Conservation (phyloP, 2,329 filamentous ascomycete species). For the Epichloe elymi region DNA sequence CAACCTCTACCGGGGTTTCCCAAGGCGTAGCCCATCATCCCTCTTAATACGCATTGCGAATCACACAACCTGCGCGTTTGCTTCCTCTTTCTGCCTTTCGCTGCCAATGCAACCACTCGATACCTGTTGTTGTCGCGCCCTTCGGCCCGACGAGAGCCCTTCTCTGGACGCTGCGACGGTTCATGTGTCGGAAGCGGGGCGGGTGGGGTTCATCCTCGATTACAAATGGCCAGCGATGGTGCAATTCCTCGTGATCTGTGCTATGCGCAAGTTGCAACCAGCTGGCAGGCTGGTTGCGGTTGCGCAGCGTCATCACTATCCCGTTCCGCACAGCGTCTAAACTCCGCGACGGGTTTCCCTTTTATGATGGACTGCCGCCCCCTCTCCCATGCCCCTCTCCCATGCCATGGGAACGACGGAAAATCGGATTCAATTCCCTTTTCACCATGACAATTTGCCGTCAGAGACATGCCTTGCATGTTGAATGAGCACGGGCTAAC, state of each 20-base stretch:
- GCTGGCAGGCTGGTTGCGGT: neutral
- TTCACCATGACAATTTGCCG: too few species aligned
- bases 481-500: slow-evolving; percentile 4
- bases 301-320: neutral
- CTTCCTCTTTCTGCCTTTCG: neutral
- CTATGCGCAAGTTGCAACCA: slow-evolving; percentile 3
- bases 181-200: slow-evolving; percentile 14
- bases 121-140: neutral
- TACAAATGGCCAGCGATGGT: slow-evolving; percentile 40
- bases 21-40: neutral
- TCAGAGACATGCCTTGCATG: neutral
- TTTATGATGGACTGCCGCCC: neutral
- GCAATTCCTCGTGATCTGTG: slow-evolving; percentile 48
- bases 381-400: neutral
- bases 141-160: neutral
- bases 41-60: slow-evolving; percentile 1
- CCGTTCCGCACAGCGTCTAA: neutral
- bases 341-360: neutral
- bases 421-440: too few species aligned
- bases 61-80: slow-evolving; percentile 3
- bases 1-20: neutral
- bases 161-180: slow-evolving; percentile 8
- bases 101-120: neutral
- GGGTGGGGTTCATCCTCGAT: slow-evolving; percentile 14
- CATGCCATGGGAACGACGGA: neutral